These are phyloP conservation scores for Petunia axillaris DNA, from an alignment of 257 asterid genomes.

Conservation along the genomic window DNA sequence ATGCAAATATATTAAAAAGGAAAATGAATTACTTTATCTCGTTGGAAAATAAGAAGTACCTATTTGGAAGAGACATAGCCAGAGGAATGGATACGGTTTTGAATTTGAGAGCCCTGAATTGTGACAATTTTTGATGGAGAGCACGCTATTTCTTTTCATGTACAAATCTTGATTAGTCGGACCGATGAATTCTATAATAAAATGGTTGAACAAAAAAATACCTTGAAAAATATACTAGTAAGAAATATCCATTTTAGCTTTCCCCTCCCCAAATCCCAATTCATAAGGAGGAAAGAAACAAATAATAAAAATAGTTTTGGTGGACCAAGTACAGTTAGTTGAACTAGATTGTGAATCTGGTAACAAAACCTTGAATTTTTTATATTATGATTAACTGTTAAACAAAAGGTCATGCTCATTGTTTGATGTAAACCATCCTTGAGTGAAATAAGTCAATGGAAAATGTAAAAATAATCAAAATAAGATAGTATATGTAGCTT, in stretches of 20 bases:
- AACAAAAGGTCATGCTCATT: constrained; percentile 20
- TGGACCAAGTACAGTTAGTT: constrained; percentile 34
- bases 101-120: too few relatives aligned
- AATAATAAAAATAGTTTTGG: neutral
- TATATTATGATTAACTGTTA: neutral
- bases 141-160: too few relatives aligned
- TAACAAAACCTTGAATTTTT: constrained; percentile 25
- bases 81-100: too few relatives aligned
- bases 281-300: neutral
- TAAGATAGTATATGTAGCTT: neutral
- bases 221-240: neutral
- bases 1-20: constrained; percentile 24
- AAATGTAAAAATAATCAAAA: neutral
- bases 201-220: neutral
- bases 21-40: constrained; percentile 25
- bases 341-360: constrained; percentile 34
- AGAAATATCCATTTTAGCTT: neutral
- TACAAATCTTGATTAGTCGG: too few relatives aligned
- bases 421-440: constrained; percentile 5
- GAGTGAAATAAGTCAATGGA: constrained; percentile 30
- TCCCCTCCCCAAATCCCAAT: neutral
- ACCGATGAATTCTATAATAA: too few relatives aligned
- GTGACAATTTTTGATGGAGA: too few relatives aligned
- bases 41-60: neutral
- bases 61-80: too few relatives aligned